Base-by-base conservation (phyloP, 2,329 filamentous ascomycete genomes). In the Cytospora piceicola region DNA sequence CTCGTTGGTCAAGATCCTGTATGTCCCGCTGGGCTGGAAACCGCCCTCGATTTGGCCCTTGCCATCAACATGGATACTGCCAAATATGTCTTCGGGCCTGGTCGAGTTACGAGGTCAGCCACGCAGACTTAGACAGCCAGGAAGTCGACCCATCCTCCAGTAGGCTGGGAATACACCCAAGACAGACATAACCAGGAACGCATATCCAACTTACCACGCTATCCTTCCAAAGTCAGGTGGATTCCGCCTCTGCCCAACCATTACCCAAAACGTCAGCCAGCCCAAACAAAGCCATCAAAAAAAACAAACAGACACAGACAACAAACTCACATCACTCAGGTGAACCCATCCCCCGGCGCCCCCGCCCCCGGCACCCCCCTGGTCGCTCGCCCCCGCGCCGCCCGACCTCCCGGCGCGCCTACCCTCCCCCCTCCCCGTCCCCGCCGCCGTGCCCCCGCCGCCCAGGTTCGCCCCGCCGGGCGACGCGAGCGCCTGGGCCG, bases 191-290 rank as follows among this genome's bases (percentile, higher is more conserved):
- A 49, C 17, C 24, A 11, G 53, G 34, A 3, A 2, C n/a, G 22
- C 12, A n/a, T 17, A 12, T 12, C 5, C 17, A 14, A 65, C 70
- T 56, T 58, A 76, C 75, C 85, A 90, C 2, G 88, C 87, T 72
- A 90, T 90, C 61, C 88, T 77, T 20, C 88, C 88, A 79, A 83
- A 90, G 71, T 89, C 88, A 0, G 87, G 88, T 2, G 87, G 86
- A 60, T 88, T 89, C 61, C 88, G 78, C 61, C 79, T 72, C 72
- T 74, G 6, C n/a, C n/a, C 17, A 4, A 20, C 34, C 11, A 42
- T n/a, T n/a, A 24, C 12, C 46, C 36, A 9, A 58, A 29, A 6
- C 17, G 5, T 3, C 3, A 46, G 22, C 7, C 24, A 49, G 32
- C 3, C n/a, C 32, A 29, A 29, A 20, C 15, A 62, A 20, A 4